These are phyloP conservation scores for Aspergillus luchuensis DNA, from an alignment of 2,329 filamentous ascomycete genomes.

Conservation along the genomic window DNA sequence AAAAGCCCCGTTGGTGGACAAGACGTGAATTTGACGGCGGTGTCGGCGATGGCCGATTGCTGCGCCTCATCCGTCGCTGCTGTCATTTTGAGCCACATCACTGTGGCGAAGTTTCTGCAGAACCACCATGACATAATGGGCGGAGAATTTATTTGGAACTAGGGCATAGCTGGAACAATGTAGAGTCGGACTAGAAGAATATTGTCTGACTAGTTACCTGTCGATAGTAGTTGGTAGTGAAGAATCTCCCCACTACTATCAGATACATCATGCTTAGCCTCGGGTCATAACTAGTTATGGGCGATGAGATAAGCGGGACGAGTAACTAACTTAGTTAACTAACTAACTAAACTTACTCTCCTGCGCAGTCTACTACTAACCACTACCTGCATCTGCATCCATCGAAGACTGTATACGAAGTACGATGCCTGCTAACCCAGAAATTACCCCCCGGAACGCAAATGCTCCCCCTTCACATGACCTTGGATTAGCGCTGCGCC, in stretches of 20 bases:
- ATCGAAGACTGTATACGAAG: background rate
- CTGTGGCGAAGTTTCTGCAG: conserved; percentile 20
- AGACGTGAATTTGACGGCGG: background rate
- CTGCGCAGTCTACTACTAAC: too few relatives aligned
- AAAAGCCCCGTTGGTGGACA: background rate
- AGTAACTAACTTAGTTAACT: background rate
- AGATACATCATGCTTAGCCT: background rate
- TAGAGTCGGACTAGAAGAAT: background rate
- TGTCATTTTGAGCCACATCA: conserved; percentile 15
- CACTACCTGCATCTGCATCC: background rate
- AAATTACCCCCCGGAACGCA: background rate
- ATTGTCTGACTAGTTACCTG: background rate
- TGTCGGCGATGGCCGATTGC: conserved; percentile 17
- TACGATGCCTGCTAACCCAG: background rate
- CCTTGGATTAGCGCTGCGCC: conserved; percentile 3
- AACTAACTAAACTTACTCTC: too few relatives aligned
- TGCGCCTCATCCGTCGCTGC: conserved; percentile 14
- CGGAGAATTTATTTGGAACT: conserved; percentile 3
- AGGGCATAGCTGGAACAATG: background rate
- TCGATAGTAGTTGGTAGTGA: background rate
- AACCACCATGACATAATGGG: conserved; percentile 11
- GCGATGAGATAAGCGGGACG: background rate
- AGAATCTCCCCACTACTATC: background rate
- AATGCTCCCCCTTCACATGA: background rate
- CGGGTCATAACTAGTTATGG: background rate